Percentiles rank a stretch among this genome's conserved stretches.
Conservation (phyloP, 192 early-diverging fungal species). For the Mycoemilia scoparia region DNA sequence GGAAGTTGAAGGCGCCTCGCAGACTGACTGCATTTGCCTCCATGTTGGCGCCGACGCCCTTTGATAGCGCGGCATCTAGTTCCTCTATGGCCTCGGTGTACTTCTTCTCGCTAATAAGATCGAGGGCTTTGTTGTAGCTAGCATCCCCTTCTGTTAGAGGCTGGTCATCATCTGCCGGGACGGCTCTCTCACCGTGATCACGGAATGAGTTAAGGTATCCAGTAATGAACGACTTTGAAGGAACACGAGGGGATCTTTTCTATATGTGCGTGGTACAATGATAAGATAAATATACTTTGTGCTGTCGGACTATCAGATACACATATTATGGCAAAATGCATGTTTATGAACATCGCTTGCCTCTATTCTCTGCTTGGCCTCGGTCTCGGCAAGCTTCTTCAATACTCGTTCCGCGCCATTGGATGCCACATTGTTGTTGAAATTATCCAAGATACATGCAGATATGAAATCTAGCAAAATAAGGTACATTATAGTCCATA, state of each 20-base stretch:
- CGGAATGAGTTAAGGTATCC: conserved; percentile 92
- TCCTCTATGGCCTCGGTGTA: conserved; percentile 42
- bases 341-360: too few relatives aligned
- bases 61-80: conserved; percentile 34
- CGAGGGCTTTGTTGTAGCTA: conserved; percentile 35
- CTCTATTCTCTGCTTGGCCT: conserved; percentile 57
- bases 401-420: conserved; percentile 74
- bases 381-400: conserved; percentile 56
- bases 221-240: conserved; percentile 79
- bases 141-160: conserved; percentile 14
- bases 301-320: too few relatives aligned
- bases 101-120: conserved; percentile 26
- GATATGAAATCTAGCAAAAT: conserved; percentile 88
- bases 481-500: conserved; percentile 28
- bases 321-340: too few relatives aligned
- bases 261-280: too few relatives aligned
- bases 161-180: conserved; percentile 6
- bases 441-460: conserved; percentile 85
- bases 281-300: too few relatives aligned
- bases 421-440: conserved; percentile 67
- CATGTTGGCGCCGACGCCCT: conserved; percentile 11
- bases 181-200: conserved; percentile 14
- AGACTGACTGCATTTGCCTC: conserved; percentile 63
- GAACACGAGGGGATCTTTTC: conserved; percentile 46
- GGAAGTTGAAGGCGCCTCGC: conserved; percentile 74